Evolutionary conservation across 805 yeast species (phyloP).

Genomic region (Torulaspora franciscae): DNA sequence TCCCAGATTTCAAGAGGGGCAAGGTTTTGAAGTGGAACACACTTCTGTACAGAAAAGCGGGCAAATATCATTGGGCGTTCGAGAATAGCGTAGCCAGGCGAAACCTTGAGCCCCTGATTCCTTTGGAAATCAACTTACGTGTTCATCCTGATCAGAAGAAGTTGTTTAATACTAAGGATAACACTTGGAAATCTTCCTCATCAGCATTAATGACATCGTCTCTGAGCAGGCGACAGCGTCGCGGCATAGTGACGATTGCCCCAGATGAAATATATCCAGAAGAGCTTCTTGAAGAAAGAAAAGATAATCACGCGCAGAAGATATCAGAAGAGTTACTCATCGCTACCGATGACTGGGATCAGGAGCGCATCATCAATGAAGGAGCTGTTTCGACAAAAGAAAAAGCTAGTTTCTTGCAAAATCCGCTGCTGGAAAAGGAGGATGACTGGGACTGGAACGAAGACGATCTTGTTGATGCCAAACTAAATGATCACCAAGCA

Average conservation of each 20-base stretch:
- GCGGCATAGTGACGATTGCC: constrained; percentile 22
- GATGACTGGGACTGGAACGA: constrained; percentile 41
- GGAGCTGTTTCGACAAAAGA: constrained; percentile 4
- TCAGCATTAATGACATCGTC: not conserved
- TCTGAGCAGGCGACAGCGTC: constrained; percentile 10
- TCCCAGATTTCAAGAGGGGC: constrained; percentile 49
- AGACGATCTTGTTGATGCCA: constrained; percentile 72
- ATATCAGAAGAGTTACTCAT: constrained; percentile 53
- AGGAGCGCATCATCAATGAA: constrained; percentile 53
- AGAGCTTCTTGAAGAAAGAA: constrained; percentile 19
- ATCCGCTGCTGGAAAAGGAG: constrained; percentile 25
- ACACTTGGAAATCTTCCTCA: constrained; percentile 9
- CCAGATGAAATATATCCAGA: constrained; percentile 27
- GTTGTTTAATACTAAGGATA: constrained; percentile 37
- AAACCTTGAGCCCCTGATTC: constrained; percentile 39
- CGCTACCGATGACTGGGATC: constrained; percentile 78
- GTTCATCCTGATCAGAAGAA: constrained; percentile 50
- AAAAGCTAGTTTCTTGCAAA: constrained; percentile 2
- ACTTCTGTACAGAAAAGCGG: constrained; percentile 47
- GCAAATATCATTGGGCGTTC: constrained; percentile 45
- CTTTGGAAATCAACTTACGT: constrained; percentile 49
- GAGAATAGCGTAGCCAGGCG: constrained; percentile 31
- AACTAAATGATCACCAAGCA: constrained; percentile 33
- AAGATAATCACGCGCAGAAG: constrained; percentile 20
- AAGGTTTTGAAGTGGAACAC: constrained; percentile 51